A percentile compares a stretch with the other conserved stretches of the same genome.
Conservation (phyloP, 768 basidiomycete genomes). For the Boletus edulis region DNA sequence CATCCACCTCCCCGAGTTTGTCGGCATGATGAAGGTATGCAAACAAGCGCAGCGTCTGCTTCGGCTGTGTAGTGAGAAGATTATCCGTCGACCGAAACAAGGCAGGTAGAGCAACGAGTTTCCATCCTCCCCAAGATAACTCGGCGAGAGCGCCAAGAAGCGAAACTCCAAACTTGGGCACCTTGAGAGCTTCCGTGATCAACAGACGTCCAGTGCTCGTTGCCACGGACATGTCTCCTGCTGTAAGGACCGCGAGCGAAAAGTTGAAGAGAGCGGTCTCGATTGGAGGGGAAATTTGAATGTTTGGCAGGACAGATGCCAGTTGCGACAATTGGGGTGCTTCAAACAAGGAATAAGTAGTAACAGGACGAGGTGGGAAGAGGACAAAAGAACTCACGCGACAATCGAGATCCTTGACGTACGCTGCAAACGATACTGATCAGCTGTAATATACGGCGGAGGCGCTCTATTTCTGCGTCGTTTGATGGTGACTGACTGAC, state of each 20-base stretch:
- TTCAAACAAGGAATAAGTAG: constrained; percentile 10
- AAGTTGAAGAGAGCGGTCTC: constrained; percentile 34
- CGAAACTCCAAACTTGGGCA: constrained; percentile 44
- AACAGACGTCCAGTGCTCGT: constrained; percentile 48
- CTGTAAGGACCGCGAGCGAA: constrained; percentile 35
- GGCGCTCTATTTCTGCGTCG: constrained; percentile 32
- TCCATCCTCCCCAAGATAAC: constrained; percentile 77
- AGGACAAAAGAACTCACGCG: constrained; percentile 41
- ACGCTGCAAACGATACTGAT: constrained; percentile 57
- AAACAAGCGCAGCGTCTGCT: constrained; percentile 45
- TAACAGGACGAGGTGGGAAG: constrained; percentile 1
- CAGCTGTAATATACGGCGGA: constrained; percentile 55
- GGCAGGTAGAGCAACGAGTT: constrained; percentile 58
- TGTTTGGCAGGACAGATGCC: constrained; percentile 26
- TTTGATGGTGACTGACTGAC: constrained; percentile 1
- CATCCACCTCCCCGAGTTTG: constrained; percentile 55
- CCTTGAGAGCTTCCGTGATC: constrained; percentile 23
- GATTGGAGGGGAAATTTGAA: constrained; percentile 28
- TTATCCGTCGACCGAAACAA: constrained; percentile 51
- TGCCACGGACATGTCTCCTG: constrained; percentile 41
- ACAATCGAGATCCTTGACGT: constrained; percentile 67
- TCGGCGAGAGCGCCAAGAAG: constrained; percentile 63
- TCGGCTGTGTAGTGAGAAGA: constrained; percentile 44
- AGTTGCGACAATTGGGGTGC: constrained; percentile 38
- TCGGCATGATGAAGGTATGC: constrained; percentile 46